phyloP scores from a whole-genome alignment of 2,329 filamentous ascomycete genomes.

The Monilinia fructigena region DNA sequence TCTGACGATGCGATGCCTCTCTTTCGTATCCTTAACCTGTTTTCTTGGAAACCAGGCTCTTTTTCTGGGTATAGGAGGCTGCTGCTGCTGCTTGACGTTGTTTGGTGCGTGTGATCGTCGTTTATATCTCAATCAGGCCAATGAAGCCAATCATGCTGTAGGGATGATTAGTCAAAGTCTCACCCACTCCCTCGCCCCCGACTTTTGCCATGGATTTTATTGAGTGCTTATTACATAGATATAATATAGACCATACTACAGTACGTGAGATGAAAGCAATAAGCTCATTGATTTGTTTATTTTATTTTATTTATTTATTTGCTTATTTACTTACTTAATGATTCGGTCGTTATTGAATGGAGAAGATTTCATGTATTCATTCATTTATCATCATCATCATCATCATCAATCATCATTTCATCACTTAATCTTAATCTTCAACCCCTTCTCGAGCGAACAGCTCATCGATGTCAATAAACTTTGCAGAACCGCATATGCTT shows the following conservation, averaged over 20 bases:
- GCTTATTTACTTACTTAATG: too few relatives aligned
- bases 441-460: neutral
- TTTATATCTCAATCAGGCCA: neutral
- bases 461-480: constrained; percentile 11
- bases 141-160: neutral
- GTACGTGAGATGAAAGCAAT: too few relatives aligned
- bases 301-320: too few relatives aligned
- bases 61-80: neutral
- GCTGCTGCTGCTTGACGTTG: neutral
- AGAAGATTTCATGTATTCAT: too few relatives aligned
- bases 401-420: too few relatives aligned
- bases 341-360: too few relatives aligned
- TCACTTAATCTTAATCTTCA: neutral
- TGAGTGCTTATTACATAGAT: neutral
- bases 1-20: neutral
- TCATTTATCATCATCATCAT: too few relatives aligned
- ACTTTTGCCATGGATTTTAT: too few relatives aligned
- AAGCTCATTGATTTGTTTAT: too few relatives aligned
- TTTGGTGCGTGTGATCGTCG: neutral
- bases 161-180: neutral
- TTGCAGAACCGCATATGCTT: constrained; percentile 11
- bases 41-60: neutral
- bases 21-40: neutral
- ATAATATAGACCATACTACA: too few relatives aligned
- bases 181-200: neutral